Base-by-base conservation (phyloP, 2,329 filamentous ascomycete genomes). In the Colletotrichum agaves region DNA sequence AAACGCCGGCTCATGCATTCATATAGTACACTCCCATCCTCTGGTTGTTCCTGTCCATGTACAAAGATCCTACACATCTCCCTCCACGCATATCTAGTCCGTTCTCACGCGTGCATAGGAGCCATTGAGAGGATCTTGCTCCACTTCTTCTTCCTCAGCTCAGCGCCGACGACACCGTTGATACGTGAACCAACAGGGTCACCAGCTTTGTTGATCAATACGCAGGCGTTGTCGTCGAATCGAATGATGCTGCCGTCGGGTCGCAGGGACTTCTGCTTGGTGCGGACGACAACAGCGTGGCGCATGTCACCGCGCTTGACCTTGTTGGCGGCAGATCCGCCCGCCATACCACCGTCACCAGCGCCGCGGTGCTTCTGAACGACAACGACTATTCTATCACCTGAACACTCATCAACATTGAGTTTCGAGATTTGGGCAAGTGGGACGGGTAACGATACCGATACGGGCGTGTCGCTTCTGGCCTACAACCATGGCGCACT, bases 201-300 rank as follows among this genome's bases (percentile, higher is more conserved):
- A 47, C 96, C 97, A 10, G 93, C 87, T 87, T 98, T 99, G 83
- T 97, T 98, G 79, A 99, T 92, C 73, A 99, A 84, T 50, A 99
- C 96, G 78, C 96, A 99, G 53, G 96, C 96, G 80, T 99, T 99
- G 82, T 99, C 96, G 81, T 97, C 96, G 79, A 99, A 99, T 73
- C 90, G 90, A 72, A 99, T 91, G 52, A 96, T 90, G 76, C 91
- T 94, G 59, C 96, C 96, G 82, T 99, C 96, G 35, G 89, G 88
- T 70, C 96, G 87, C 79, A 96, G 93, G 69, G 92, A 88, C 81
- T 94, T 91, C 83, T 98, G 97, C 75, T 85, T 89, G 41, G 95
- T 97, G 71, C 96, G 92, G 67, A 99, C 97, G 27, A 99, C 90
- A 49, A 99, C 93, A 19, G 96, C 96, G 80, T 99, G 96, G 71